A percentile compares a stretch with the other conserved stretches of the same genome.
These are phyloP conservation scores for Chaetomium sp. DNA, from an alignment of 2,329 filamentous ascomycete species.

Conservation along the genomic window DNA sequence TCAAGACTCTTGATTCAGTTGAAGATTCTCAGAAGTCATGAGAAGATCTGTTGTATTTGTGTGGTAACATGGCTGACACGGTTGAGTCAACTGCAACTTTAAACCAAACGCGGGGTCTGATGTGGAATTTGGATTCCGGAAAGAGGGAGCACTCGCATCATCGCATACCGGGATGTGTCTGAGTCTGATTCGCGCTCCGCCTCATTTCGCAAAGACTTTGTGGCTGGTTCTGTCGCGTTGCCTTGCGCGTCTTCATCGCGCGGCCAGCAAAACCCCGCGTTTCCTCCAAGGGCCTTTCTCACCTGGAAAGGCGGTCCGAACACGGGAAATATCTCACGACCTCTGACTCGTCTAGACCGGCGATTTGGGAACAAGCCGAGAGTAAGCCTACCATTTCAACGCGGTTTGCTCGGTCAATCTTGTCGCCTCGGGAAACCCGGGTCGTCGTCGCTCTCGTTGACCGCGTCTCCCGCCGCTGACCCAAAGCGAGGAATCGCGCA, in stretches of 20 bases:
- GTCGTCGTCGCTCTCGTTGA: constrained; percentile 16
- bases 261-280: background rate
- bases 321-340: background rate
- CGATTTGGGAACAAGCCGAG: background rate
- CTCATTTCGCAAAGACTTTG: constrained; percentile 1
- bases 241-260: constrained; percentile 11
- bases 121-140: background rate
- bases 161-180: background rate
- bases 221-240: constrained; percentile 11
- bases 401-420: background rate
- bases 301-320: background rate
- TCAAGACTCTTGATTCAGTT: background rate
- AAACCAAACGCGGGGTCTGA: constrained; percentile 1
- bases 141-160: background rate
- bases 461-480: constrained; percentile 20
- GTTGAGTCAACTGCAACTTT: background rate
- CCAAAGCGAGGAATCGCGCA: constrained; percentile 8
- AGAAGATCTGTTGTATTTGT: background rate
- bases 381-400: background rate
- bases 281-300: background rate
- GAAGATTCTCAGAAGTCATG: background rate
- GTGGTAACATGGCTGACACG: background rate
- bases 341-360: background rate
- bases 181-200: constrained; percentile 11
- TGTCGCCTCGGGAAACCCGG: constrained; percentile 19